phyloP scores from a whole-genome alignment of 106 monocot species.

The Gastrodia elata region DNA sequence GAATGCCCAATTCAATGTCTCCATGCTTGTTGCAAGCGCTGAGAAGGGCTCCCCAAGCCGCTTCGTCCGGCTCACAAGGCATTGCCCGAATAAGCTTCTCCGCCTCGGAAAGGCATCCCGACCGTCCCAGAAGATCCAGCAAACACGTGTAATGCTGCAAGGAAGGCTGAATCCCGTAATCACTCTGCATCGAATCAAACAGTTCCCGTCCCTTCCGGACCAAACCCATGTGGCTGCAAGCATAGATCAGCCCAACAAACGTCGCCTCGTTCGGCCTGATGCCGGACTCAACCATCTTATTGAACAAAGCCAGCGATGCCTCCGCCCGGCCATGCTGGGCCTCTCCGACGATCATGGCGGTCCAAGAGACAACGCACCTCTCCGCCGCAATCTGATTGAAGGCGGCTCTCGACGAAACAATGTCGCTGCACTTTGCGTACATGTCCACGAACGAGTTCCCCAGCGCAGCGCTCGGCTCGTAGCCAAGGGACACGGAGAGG shows the following conservation, averaged over 20 bases:
- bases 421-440: conserved; percentile 85
- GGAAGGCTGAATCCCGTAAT: conserved; percentile 45
- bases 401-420: conserved; percentile 39
- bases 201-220: conserved; percentile 54
- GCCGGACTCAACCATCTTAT: conserved; percentile 41
- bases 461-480: conserved; percentile 33
- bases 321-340: conserved; percentile 73
- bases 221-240: conserved; percentile 78
- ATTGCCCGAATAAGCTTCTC: conserved; percentile 43
- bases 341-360: conserved; percentile 86
- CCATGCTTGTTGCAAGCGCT: conserved; percentile 71
- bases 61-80: conserved; percentile 69
- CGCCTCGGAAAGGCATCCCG: conserved; percentile 61
- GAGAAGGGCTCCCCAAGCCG: conserved; percentile 63
- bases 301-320: conserved; percentile 42
- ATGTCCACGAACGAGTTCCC: conserved; percentile 80
- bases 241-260: conserved; percentile 65
- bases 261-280: conserved; percentile 77
- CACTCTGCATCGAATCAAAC: conserved; percentile 61
- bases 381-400: conserved; percentile 33
- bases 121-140: conserved; percentile 75
- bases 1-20: conserved; percentile 29
- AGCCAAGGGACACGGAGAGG: conserved; percentile 41
- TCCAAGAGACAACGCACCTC: conserved; percentile 74
- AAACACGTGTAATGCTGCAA: conserved; percentile 83